These are phyloP conservation scores for Penicillium sp. DNA, from an alignment of 2,329 filamentous ascomycete species.

Conservation along the genomic window DNA sequence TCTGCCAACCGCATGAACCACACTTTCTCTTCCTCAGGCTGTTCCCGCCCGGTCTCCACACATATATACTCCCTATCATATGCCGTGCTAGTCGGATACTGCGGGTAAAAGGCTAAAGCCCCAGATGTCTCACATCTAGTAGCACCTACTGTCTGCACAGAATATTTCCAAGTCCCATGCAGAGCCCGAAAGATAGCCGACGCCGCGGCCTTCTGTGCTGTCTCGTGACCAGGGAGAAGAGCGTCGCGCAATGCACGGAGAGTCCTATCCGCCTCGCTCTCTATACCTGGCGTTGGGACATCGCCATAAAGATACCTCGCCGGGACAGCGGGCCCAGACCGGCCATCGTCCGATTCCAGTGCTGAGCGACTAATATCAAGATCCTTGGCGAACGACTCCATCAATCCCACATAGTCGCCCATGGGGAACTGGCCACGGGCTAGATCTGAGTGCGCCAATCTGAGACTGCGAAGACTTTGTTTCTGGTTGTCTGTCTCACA, in stretches of 20 bases:
- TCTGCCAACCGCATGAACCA: constrained; percentile 14
- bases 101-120: constrained; percentile 62
- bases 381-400: constrained; percentile 65
- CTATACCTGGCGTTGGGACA: constrained; percentile 20
- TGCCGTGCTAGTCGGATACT: constrained; percentile 50
- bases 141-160: constrained; percentile 41
- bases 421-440: constrained; percentile 70
- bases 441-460: constrained; percentile 11
- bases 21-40: not conserved
- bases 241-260: constrained; percentile 42
- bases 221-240: constrained; percentile 38
- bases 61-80: constrained; percentile 39
- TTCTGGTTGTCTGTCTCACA: constrained; percentile 24
- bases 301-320: constrained; percentile 47
- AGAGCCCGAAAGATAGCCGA: constrained; percentile 68
- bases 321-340: constrained; percentile 49
- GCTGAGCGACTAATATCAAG: constrained; percentile 51
- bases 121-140: constrained; percentile 55
- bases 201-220: constrained; percentile 55
- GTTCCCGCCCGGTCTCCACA: constrained; percentile 16
- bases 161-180: constrained; percentile 65
- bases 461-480: constrained; percentile 22
- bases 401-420: constrained; percentile 74
- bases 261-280: constrained; percentile 42
- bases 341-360: constrained; percentile 28